Conservation (phyloP, 2,329 filamentous ascomycete genomes). For the Fusarium armeniacum region DNA sequence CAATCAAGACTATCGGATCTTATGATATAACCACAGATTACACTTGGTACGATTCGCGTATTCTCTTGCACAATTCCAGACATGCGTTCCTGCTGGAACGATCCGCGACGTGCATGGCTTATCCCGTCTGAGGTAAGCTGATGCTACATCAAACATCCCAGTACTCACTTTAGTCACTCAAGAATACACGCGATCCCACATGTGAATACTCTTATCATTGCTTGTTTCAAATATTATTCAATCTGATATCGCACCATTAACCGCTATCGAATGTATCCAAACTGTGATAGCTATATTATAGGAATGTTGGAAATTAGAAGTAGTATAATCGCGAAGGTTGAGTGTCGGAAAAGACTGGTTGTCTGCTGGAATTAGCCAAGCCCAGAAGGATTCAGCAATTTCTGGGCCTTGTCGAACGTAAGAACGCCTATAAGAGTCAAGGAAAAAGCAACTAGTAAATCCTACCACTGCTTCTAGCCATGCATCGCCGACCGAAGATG, state of each 20-base stretch:
- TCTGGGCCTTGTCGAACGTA: neutral
- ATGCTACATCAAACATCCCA: accelerated
- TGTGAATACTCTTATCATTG: accelerated
- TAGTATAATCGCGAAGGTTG: accelerated
- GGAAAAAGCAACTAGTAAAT: neutral
- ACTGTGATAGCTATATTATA: neutral
- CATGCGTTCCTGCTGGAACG: neutral
- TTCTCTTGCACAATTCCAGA: neutral
- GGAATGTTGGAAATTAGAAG: neutral
- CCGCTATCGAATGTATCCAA: neutral
- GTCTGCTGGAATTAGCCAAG: accelerated
- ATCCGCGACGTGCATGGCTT: neutral
- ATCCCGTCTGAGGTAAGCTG: slow-evolving; percentile 17
- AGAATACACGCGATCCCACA: neutral
- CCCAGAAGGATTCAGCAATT: neutral
- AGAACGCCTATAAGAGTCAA: neutral
- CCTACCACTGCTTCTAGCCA: neutral
- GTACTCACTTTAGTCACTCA: neutral
- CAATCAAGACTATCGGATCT: too few species aligned
- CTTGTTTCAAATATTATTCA: accelerated
- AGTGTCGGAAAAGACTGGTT: neutral
- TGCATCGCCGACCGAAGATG: accelerated
- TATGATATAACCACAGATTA: accelerated
- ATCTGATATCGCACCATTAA: neutral
- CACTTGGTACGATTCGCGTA: accelerated